Evolutionary conservation across 306 rosid species (phyloP), one percentile per base, ranked within the genome.

Genomic region (Gillenia trifoliata): DNA sequence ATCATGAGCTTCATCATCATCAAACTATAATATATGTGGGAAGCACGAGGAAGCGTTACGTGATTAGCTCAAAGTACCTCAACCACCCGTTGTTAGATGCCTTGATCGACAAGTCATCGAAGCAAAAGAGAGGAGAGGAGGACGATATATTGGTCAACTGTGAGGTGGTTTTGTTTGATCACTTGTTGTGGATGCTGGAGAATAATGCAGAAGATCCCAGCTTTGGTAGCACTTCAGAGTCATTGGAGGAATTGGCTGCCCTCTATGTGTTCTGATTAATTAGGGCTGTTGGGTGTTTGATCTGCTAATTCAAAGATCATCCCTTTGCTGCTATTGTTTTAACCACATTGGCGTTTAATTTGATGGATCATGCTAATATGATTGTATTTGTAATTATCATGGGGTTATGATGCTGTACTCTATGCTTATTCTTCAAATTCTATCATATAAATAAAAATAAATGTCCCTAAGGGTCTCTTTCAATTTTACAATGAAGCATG

Each of bases 101-200:
- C 74, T 83, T 93, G 17, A 85, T 93, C 43, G 84, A 91, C 65
- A 93, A 89, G 81, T 82, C 90, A 0, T 38, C 78, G 5, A 69
- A 34, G 56, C 64, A 33, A 43, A 64, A 82, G 67, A 78, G 28
- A 59, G 80, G 76, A 43, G 79, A 28, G 5, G 64, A 76, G 23
- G 73, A 52, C 3, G 66, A 68, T 31, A 75, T 89, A 75, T 83
- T 84, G 70, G 87, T 90, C 11, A 91, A 81, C 20, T 91, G 98
- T 71, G 98, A 93, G 66, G 96, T 93, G 41, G 94, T 93, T 79
- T 83, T 93, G 31, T 93, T 93, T 81, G 98, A 93, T 72, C 97
- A 93, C 81, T 83, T 93, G 2, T 77, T 93, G 62, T 93, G 97
- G 97, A 91, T 93, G 97, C 73, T 93, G 29, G 94, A 91, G 61